Base-by-base conservation (phyloP, 345 rosid species). In the Reutealis trisperma region DNA sequence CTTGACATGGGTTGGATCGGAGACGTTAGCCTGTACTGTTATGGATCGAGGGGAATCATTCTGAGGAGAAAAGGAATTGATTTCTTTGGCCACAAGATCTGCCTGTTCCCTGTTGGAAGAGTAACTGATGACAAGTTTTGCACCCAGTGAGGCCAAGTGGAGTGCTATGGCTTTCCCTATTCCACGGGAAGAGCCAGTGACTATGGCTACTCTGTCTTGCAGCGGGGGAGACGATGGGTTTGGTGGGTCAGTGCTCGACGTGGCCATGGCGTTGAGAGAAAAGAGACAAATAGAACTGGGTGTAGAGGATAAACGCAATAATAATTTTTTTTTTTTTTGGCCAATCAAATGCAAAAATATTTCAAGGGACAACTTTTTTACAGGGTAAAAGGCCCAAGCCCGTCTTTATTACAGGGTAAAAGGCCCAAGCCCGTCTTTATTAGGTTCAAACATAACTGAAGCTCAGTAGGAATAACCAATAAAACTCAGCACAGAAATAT, bases 1-100 rank as follows among this genome's bases (percentile, higher is more conserved):
- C 83, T 82, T 86, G 67, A 84, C 85, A 44, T 86, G 80, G 49
- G 68, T 37, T 3, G 87, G 85, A 49, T 84, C 84, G 0, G 87
- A 84, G 16, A 84, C 63, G 64, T 82, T 44, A 8, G 81, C 86
- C 6, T 71, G 69, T 12, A 84, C 81, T 3, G 74, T 44, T 42
- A 86, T 44, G 68, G 85, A 81, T 11, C 78, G 70, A 5, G 63
- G 80, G 37, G 25, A 16, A 60, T 15, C n/a, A 10, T 60, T 60
- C 30, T 22, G 63, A 25, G 63, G 6, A 60, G 1, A 24, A 60
- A 13, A 24, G 3, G 63, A 60, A 14, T 85, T 83, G 57, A 85
- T 81, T 37, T 83, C 79, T 8, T 65, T 52, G 1, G 76, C 86
- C 5, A 78, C 74, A 44, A 55, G 57, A n/a, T 83, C 78, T 8